Evolutionary conservation across 2,329 filamentous ascomycete genomes (phyloP), one percentile per base, ranked within the genome.

Genomic region (Chrysoporthe deuterocubensis): DNA sequence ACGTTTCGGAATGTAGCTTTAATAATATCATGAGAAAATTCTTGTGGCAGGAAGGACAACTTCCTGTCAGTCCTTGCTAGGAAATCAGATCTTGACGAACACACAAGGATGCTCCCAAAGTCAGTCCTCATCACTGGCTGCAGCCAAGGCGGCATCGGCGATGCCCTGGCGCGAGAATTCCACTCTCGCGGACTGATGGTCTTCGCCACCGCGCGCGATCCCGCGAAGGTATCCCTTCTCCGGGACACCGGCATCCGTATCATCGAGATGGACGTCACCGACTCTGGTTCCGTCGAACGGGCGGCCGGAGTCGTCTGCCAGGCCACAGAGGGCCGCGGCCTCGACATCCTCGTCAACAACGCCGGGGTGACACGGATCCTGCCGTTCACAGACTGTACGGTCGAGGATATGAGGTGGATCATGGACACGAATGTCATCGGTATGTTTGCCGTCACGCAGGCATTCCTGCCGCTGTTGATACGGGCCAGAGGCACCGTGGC

Each of bases 321-420:
- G 9, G 72, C 75, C 11, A 79, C 80, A 2, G 79, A 75, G 48
- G 78, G 78, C 21, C 26, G 50, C 32, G 76, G 73, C 26, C 72
- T 84, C 14, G 79, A 83, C 68, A 76, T 83, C 48, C 76, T 84
- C 18, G 74, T 83, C 69, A 82, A 83, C 71, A 82, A 82, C 71
- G 79, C 82, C 1, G 81, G 77, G 16, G 70, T 73, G 52, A 75
- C 74, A 50, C 74, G 75, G 61, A 64, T 70, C 2, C 73, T 76
- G 70, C 76, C 79, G 13, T 66, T 79, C 0, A 66, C 78, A 21
- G 79, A 81, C 67, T 71, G 73, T n/a, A 69, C 74, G 14, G 34
- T 78, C 6, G 69, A 72, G 46, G 74, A 74, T n/a, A 74, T 76
- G 4, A 54, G 71, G 63, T 5, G 67, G 14, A 73, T 79, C 26